Evolutionary conservation across 2,329 filamentous ascomycete genomes (phyloP).

Genomic region (Aureobasidium mangrovei): DNA sequence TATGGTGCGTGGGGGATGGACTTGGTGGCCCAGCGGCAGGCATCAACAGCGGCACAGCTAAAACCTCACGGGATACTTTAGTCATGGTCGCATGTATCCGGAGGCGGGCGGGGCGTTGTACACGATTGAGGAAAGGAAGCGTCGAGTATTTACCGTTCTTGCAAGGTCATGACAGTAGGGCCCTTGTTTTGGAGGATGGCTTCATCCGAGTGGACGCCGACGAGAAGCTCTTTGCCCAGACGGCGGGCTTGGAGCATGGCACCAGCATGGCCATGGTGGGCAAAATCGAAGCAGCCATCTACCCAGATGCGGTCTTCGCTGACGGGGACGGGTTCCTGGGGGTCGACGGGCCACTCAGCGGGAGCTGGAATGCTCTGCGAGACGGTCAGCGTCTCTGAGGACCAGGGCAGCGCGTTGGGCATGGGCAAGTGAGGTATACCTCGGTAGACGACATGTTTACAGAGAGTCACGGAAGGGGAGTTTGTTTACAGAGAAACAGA

Average conservation of each 20-base stretch:
- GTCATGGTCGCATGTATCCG: not conserved
- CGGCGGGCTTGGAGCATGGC: slow-evolving; percentile 94
- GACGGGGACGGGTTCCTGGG: slow-evolving; percentile 50
- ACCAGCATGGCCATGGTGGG: slow-evolving; percentile 94
- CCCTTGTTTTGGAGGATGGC: slow-evolving; percentile 95
- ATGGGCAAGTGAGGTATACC: not conserved
- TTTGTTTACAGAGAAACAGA: too few species aligned
- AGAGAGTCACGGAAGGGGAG: too few species aligned
- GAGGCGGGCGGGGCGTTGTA: too few species aligned
- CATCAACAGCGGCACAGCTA: slow-evolving; percentile 72
- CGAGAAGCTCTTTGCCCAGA: slow-evolving; percentile 77
- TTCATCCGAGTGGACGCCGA: slow-evolving; percentile 93
- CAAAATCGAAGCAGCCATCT: slow-evolving; percentile 98
- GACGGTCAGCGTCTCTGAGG: slow-evolving; percentile 9
- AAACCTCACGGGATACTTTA: not conserved
- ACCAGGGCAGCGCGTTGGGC: not conserved
- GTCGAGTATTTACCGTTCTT: slow-evolving; percentile 54
- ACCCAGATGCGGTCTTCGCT: slow-evolving; percentile 81
- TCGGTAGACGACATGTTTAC: slow-evolving; percentile 8
- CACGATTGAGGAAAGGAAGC: not conserved
- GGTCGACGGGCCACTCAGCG: slow-evolving; percentile 56
- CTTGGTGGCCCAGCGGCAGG: slow-evolving; percentile 86
- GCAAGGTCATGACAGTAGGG: slow-evolving; percentile 89
- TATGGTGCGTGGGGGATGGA: slow-evolving; percentile 83
- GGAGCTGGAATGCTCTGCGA: slow-evolving; percentile 36